Evolutionary conservation across 176 grass and related monocot genomes (phyloP).

Genomic region (Aegilops bicornis): DNA sequence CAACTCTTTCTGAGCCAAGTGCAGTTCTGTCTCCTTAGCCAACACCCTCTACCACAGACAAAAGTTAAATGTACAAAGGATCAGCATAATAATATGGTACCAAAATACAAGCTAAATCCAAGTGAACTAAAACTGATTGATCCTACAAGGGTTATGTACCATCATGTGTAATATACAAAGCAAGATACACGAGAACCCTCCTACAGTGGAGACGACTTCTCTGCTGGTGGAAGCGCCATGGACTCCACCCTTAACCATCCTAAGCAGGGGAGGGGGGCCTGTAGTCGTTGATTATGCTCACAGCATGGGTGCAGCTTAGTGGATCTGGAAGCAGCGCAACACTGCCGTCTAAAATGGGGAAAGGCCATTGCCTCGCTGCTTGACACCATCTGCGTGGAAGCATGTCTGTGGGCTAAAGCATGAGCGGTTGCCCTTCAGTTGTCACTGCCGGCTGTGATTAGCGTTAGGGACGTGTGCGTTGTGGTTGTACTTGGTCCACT

Average conservation of each 20-base stretch:
- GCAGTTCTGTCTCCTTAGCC: constrained; percentile 85
- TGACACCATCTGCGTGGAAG: not conserved
- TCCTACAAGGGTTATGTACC: not conserved
- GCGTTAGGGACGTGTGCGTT: not conserved
- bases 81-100: constrained; percentile 18
- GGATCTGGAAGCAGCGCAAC: no score
- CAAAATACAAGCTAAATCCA: constrained; percentile 30
- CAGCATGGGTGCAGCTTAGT: not conserved
- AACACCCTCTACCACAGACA: constrained; percentile 45
- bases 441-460: not conserved
- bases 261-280: not conserved
- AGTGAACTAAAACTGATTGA: not conserved
- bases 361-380: not conserved
- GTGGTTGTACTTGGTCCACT: not conserved
- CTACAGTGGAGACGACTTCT: not conserved
- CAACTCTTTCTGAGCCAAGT: constrained; percentile 81
- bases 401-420: not conserved
- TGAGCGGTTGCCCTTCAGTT: not conserved
- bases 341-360: not conserved
- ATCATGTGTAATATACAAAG: not conserved
- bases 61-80: not conserved
- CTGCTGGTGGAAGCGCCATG: not conserved
- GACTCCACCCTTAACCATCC: not conserved
- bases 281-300: not conserved
- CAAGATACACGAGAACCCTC: not conserved